phyloP scores from a whole-genome alignment of 331 rosid species.

The Erythrophleum ivorense region DNA sequence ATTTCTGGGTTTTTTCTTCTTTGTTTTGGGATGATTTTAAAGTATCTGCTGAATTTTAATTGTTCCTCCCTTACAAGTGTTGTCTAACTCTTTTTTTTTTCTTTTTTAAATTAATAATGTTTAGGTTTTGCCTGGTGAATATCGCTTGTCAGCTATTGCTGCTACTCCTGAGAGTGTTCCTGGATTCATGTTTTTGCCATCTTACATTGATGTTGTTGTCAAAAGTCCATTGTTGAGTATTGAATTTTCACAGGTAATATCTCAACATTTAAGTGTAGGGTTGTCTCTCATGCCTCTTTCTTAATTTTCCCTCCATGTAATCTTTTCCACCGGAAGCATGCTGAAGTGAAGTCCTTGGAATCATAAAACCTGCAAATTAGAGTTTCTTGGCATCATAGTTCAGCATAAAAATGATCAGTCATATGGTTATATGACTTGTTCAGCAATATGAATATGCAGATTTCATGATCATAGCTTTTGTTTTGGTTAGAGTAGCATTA shows the following conservation, averaged over 20 bases:
- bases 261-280: constrained; percentile 13
- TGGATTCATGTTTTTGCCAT: constrained; percentile 85
- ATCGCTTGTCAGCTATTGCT: constrained; percentile 91
- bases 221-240: constrained; percentile 78
- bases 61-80: constrained; percentile 15
- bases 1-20: constrained; percentile 19
- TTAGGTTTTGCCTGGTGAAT: constrained; percentile 93
- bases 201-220: constrained; percentile 74
- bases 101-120: constrained; percentile 1
- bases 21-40: constrained; percentile 13
- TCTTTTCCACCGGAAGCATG: constrained; percentile 27
- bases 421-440: constrained; percentile 21
- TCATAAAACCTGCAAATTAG: constrained; percentile 1
- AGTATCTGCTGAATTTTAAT: constrained; percentile 35
- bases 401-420: constrained; percentile 22
- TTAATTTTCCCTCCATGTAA: background rate
- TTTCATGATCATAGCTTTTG: constrained; percentile 4
- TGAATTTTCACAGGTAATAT: constrained; percentile 85
- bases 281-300: constrained; percentile 17
- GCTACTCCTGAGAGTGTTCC: constrained; percentile 76
- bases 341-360: constrained; percentile 33
- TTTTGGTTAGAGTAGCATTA: constrained; percentile 25
- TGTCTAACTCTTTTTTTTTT: constrained; percentile 18
- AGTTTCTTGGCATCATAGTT: constrained; percentile 27
- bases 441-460: constrained; percentile 19